Evolutionary conservation across 2,329 filamentous ascomycete species (phyloP), one percentile per base, ranked within the genome.

Genomic region (Fusarium sp.): DNA sequence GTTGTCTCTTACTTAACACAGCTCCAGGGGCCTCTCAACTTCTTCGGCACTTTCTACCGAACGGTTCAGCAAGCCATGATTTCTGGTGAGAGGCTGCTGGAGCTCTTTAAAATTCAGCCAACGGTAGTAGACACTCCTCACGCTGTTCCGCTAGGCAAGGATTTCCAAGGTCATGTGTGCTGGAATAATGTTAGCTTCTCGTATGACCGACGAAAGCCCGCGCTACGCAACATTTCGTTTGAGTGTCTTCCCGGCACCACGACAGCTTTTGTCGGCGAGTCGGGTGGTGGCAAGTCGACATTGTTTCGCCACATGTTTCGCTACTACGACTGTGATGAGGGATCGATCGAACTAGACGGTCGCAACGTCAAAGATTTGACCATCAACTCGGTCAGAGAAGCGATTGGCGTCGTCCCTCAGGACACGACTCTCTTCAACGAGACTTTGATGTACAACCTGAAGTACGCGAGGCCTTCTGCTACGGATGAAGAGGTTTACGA

Each of bases 41-140:
- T 93, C 81, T 95, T 96, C 74, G 96, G 95, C 59, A 96, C 94
- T 0, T 98, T 98, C 79, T 99, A 98, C 80, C 89, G 95, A 52
- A 96, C 94, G 66, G 95, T 98, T 8, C 96, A 98, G 80, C 96
- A 94, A 73, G 93, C 95, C 55, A 93, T 99, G 91, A 98, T 99
- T 77, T 98, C 97, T 62, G 94, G 95, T 7, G 96, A 99, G 84
- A 90, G 96, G 19, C 90, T 99, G 78, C 83, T 99, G 57, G 96
- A 98, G 80, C 84, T 99, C 19, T 98, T 99, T 88, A 97, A 97
- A 80, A 96, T 98, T 75, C 90, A 93, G 74, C 95, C 96, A 1
- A 97, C 93, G 0, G 95, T 99, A 28, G 85, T 95, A 10, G 96
- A 99, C 78, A 86, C 85, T 18, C 89, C 90, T 0, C 83, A 86